Conservation (phyloP, 2,329 filamentous ascomycete genomes). For the Ascochyta lentis region DNA sequence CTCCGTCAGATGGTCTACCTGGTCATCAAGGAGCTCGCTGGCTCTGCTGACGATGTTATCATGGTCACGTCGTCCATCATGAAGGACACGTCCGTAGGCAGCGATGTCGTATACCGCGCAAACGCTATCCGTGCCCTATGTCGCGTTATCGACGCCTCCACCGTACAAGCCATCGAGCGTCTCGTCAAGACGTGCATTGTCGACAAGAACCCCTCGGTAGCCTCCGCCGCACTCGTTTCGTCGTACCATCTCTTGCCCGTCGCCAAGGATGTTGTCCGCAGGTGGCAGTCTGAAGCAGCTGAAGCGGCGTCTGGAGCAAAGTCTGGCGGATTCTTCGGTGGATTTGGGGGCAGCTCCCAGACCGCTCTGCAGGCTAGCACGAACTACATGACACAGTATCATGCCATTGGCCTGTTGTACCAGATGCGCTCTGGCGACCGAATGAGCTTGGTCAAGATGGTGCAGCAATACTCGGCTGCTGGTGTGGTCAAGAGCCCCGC, state of each 20-base stretch:
- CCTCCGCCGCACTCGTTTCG: constrained; percentile 92
- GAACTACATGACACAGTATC: constrained; percentile 98
- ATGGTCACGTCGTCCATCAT: constrained; percentile 99
- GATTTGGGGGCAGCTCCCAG: constrained; percentile 82
- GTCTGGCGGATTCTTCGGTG: constrained; percentile 88
- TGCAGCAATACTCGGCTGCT: constrained; percentile 94
- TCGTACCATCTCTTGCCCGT: constrained; percentile 98
- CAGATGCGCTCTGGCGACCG: constrained; percentile 97
- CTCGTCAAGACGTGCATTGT: constrained; percentile 99
- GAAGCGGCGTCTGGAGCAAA: constrained; percentile 92
- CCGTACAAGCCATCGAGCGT: constrained; percentile 96
- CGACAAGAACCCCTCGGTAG: constrained; percentile 97
- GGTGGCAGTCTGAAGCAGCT: constrained; percentile 98
- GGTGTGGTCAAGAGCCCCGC: constrained; percentile 95
- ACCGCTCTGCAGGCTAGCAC: constrained; percentile 74
- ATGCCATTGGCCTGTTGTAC: constrained; percentile 95
- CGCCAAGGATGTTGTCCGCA: constrained; percentile 89
- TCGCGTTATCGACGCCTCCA: constrained; percentile 93
- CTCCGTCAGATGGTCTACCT: constrained; percentile 99
- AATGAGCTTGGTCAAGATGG: constrained; percentile 99
- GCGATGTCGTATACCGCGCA: constrained; percentile 80
- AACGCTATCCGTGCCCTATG: constrained; percentile 96
- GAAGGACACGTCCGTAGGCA: constrained; percentile 97
- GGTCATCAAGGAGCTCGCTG: constrained; percentile 95
- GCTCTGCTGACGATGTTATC: constrained; percentile 96